Base-by-base conservation (phyloP, 805 yeast species). In the Monosporozyma yasuniensis region DNA sequence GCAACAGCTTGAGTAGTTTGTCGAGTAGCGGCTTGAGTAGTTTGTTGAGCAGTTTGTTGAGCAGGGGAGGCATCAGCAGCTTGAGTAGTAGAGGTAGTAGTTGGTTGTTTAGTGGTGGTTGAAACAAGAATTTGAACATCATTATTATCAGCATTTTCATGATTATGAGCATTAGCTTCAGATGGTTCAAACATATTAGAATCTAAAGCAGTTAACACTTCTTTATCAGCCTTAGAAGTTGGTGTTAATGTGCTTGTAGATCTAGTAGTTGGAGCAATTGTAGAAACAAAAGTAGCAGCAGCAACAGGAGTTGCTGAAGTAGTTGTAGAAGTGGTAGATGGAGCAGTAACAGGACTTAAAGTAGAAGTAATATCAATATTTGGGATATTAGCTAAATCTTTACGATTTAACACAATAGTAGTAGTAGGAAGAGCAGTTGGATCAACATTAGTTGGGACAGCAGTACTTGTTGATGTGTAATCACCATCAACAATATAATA, bases 381-480 rank as follows among this genome's bases (percentile, higher is more conserved):
- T n/a, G 42, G 19, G 7, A 22, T 39, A 46, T 16, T 19, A 21
- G n/a, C 21, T 38, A 50, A 47, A 34, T 52, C 50, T 42, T 50
- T 50, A 34, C 42, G 43, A 8, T 37, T 41, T 47, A 59, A 45
- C 14, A 66, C 61, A 19, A 65, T 58, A 42, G 71, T 65, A 4
- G 73, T 65, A 9, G 72, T 57, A 48, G 74, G 68, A 38, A 59
- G 57, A 47, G 66, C 65, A 44, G 66, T 59, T 19, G 70, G 55
- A 42, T 62, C 58, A n/a, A 69, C 65, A 42, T 68, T 67, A 14
- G 60, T 57, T 18, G 71, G 68, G 44, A 61, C 53, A 37, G 61
- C 50, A 27, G 75, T 69, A 47, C 69, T 64, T 3, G 75, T 67
- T 45, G 68, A 60, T 11, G 77, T 61, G 14, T 65, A 61, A 44